These are phyloP conservation scores for Tetrapisispora phaffii DNA, from an alignment of 805 yeast genomes.

Conservation along the genomic window DNA sequence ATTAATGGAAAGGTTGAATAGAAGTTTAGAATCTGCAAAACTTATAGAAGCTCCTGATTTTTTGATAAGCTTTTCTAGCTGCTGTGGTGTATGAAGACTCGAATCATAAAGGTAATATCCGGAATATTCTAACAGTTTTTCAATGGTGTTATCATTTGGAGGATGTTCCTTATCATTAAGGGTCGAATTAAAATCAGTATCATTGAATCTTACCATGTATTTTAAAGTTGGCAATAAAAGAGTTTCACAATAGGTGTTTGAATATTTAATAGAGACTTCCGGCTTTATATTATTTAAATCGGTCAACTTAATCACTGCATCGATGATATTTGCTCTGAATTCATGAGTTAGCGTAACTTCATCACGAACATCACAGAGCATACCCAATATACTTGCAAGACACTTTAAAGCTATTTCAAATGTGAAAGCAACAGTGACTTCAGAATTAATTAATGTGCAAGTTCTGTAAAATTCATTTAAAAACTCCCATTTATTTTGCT, in stretches of 20 bases:
- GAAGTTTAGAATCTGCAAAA: conserved; percentile 5
- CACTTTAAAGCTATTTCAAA: conserved; percentile 18
- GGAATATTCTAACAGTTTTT: conserved; percentile 6
- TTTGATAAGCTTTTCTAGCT: conserved; percentile 16
- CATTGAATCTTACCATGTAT: conserved; percentile 6
- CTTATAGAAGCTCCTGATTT: conserved; percentile 6
- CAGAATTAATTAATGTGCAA: conserved; percentile 17
- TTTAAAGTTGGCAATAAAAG: conserved; percentile 17
- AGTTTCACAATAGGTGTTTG: conserved; percentile 14
- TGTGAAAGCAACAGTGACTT: conserved; percentile 19
- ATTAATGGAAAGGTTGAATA: conserved; percentile 17
- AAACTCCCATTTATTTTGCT: conserved; percentile 6
- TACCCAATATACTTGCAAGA: conserved; percentile 12
- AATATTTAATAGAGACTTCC: conserved; percentile 12
- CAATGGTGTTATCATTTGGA: background rate
- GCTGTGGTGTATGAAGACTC: conserved; percentile 10
- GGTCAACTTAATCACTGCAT: conserved; percentile 15
- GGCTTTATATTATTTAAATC: conserved; percentile 11
- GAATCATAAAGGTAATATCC: conserved; percentile 11
- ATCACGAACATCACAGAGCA: conserved; percentile 4
- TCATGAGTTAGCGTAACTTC: background rate
- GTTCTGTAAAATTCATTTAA: conserved; percentile 11
- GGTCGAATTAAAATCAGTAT: background rate
- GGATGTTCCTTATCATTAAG: background rate
- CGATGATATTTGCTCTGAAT: conserved; percentile 7